These are phyloP conservation scores for Cubamyces sp. DNA, from an alignment of 768 basidiomycete species.

Conservation along the genomic window DNA sequence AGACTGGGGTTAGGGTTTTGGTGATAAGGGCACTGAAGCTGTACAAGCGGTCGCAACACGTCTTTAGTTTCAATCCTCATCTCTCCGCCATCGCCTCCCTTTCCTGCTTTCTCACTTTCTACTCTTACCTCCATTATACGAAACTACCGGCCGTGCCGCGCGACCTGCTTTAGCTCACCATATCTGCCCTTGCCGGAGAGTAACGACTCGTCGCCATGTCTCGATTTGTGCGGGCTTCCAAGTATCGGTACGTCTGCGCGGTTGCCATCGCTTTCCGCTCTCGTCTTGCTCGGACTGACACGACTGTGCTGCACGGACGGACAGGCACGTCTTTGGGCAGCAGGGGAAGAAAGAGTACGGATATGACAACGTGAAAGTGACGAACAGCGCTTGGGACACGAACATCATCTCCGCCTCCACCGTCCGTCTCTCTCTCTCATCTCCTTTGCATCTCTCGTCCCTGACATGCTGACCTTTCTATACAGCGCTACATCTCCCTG, in stretches of 20 bases:
- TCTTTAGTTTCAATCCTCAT: not conserved
- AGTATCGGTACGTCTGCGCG: slow-evolving; percentile 27
- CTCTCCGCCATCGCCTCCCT: slow-evolving; percentile 5
- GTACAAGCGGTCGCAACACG: not conserved
- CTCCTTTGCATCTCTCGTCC: not conserved
- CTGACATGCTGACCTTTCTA: slow-evolving; percentile 11
- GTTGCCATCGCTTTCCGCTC: not conserved
- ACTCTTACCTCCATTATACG: not conserved
- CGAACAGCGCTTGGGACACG: slow-evolving; percentile 94
- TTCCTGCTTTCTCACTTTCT: not conserved
- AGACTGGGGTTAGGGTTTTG: slow-evolving; percentile 2
- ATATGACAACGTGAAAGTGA: slow-evolving; percentile 83
- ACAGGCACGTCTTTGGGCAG: slow-evolving; percentile 91
- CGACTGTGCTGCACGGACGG: not conserved
- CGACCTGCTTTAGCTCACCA: not conserved
- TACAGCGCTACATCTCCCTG: slow-evolving; percentile 71
- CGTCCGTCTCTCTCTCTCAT: slow-evolving; percentile 46
- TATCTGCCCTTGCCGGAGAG: not conserved
- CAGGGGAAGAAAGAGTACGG: slow-evolving; percentile 82
- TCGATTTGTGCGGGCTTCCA: slow-evolving; percentile 31
- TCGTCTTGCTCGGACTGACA: not conserved
- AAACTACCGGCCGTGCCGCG: not conserved
- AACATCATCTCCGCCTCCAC: slow-evolving; percentile 87
- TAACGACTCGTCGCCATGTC: slow-evolving; percentile 22
- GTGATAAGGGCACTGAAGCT: not conserved